Evolutionary conservation across 2,329 filamentous ascomycete species (phyloP).

Genomic region (Albophoma yamanashiensis): DNA sequence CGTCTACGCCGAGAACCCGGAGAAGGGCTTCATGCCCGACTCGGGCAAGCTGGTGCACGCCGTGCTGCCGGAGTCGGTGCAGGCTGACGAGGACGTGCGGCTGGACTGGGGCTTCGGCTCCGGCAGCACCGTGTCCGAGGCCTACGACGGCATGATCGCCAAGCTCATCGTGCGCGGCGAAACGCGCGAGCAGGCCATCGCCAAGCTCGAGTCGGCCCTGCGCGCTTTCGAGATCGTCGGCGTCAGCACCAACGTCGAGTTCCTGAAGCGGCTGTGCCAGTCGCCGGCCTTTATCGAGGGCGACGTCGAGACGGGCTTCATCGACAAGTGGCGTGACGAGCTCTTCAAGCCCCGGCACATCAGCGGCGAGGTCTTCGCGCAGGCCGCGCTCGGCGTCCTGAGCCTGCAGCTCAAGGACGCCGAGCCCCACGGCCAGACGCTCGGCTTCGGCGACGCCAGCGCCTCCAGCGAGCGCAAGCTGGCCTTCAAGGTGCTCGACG

Average conservation of each 20-base stretch:
- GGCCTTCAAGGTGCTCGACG: constrained; percentile 47
- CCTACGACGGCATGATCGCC: constrained; percentile 98
- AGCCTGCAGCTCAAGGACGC: constrained; percentile 32
- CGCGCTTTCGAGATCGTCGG: constrained; percentile 89
- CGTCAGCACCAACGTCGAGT: constrained; percentile 91
- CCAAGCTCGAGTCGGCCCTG: constrained; percentile 69
- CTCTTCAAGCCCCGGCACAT: constrained; percentile 58
- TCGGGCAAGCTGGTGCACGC: constrained; percentile 83
- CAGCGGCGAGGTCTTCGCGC: constrained; percentile 66
- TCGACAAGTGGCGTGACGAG: constrained; percentile 73
- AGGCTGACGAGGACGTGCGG: constrained; percentile 59
- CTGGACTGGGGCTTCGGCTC: constrained; percentile 90
- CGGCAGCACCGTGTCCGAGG: constrained; percentile 84
- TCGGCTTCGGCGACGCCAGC: constrained; percentile 42
- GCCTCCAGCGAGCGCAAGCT: constrained; percentile 34
- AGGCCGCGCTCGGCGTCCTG: constrained; percentile 73
- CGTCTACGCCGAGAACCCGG: constrained; percentile 93
- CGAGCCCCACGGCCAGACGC: constrained; percentile 34
- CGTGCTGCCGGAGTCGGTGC: constrained; percentile 53
- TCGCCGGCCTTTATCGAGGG: constrained; percentile 75
- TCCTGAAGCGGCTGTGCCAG: constrained; percentile 77
- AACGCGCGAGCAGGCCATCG: constrained; percentile 68
- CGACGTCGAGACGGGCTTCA: constrained; percentile 92
- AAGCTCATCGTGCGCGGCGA: constrained; percentile 88
- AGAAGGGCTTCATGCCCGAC: constrained; percentile 85